Evolutionary conservation across 352 stramenopile species (phyloP), one percentile per base, ranked within the genome.

Genomic region (Pythium biforme): DNA sequence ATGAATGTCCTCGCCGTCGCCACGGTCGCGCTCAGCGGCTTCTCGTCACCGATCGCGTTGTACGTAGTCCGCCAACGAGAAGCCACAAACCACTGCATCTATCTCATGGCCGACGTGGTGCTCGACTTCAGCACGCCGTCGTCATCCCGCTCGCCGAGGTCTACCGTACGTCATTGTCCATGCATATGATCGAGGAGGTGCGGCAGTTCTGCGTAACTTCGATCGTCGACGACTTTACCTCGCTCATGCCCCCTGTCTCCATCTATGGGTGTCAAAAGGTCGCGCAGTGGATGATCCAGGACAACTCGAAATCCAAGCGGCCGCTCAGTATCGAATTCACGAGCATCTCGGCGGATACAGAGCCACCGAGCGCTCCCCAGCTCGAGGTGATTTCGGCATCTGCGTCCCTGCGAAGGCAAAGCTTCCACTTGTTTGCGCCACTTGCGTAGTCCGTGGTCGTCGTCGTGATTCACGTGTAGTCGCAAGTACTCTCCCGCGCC

Each of bases 1-100:
- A 59, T 66, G 39, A 66, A 66, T 45, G 2, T 4, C 10, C 20
- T 59, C 34, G 59, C 51, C 3, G 50, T 54, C 7, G 29, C 6
- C 3, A 20, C n/a, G 1, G 33, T 66, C 11, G 31, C 55, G 17
- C 17, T 59, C 22, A 66, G 60, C 33, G 46, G 49, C 22, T 9
- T 54, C 25, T 54, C 49, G n/a, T 29, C 59, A 10, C 59, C 59
- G 20, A 26, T 66, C 26, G 29, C 37, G 23, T 25, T 40, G 4
- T 59, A 26, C 19, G 23, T 59, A 9, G 25, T 49, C 39, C 37
- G 23, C 7, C 31, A 59, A n/a, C 17, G 9, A 29, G 55, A 45
- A 8, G n/a, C 27, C 1, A n/a, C 25, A 29, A 29, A 20, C 6
- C 55, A 43, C 7, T 23, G 43, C 14, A n/a, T 54, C 9, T 37